Evolutionary conservation across 176 grass and related monocot species (phyloP).

Genomic region (Oryza longistaminata): DNA sequence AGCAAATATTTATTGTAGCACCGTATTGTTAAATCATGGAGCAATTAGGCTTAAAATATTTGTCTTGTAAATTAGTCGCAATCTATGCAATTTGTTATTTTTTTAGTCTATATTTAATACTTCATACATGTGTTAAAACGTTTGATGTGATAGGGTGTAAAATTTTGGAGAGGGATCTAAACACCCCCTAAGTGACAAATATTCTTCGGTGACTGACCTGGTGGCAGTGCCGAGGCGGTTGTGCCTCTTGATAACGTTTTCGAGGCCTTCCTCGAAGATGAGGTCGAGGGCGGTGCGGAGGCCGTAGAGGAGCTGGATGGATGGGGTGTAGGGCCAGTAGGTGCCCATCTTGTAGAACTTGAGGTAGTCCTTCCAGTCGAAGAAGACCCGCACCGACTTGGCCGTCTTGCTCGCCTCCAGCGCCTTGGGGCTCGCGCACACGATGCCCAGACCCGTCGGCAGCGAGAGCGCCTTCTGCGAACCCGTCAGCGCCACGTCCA

Average conservation of each 20-base stretch:
- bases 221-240: constrained; percentile 81
- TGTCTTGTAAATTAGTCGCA: too few relatives aligned
- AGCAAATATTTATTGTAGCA: too few relatives aligned
- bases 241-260: constrained; percentile 77
- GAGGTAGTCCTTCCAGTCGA: constrained; percentile 98
- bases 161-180: too few relatives aligned
- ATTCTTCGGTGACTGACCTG: constrained; percentile 36
- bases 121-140: too few relatives aligned
- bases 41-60: too few relatives aligned
- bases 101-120: too few relatives aligned
- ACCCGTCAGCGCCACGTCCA: constrained; percentile 95
- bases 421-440: constrained; percentile 85
- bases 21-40: too few relatives aligned
- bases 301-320: constrained; percentile 96
- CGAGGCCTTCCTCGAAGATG: constrained; percentile 86
- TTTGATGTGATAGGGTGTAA: too few relatives aligned
- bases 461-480: constrained; percentile 98
- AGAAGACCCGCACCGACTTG: constrained; percentile 89
- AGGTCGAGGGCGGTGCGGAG: constrained; percentile 85
- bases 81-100: too few relatives aligned
- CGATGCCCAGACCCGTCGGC: constrained; percentile 85
- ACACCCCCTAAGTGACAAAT: too few relatives aligned
- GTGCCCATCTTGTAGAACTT: constrained; percentile 75
- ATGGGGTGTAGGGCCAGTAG: constrained; percentile 94
- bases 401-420: constrained; percentile 79